Conservation (phyloP, 2,329 filamentous ascomycete species). For the Pyrenochaeta sp. region DNA sequence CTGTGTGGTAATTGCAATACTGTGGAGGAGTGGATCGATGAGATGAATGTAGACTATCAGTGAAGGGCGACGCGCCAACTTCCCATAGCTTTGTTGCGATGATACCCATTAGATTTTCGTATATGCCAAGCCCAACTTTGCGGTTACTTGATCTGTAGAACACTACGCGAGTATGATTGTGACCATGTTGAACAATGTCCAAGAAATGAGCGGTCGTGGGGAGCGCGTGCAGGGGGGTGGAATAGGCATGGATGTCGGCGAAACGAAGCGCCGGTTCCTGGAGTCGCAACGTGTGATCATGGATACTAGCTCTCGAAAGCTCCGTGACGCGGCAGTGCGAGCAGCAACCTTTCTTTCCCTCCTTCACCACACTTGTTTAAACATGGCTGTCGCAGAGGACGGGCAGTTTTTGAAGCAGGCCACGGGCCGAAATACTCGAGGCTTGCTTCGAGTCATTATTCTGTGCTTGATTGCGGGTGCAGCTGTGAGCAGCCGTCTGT, state of each 20-base stretch:
- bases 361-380: slow-evolving; percentile 29
- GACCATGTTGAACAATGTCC: too few relatives aligned
- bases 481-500: slow-evolving; percentile 90
- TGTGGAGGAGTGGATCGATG: neutral
- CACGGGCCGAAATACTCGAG: slow-evolving; percentile 81
- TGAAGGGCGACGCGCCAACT: too few relatives aligned
- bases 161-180: too few relatives aligned
- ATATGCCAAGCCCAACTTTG: too few relatives aligned
- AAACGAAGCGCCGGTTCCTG: slow-evolving; percentile 33
- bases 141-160: too few relatives aligned
- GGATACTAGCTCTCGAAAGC: slow-evolving; percentile 36
- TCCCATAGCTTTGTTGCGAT: too few relatives aligned
- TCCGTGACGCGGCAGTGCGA: slow-evolving; percentile 47
- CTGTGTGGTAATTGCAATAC: slow-evolving; percentile 5
- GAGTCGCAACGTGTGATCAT: slow-evolving; percentile 39
- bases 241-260: slow-evolving; percentile 16
- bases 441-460: slow-evolving; percentile 88
- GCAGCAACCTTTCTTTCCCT: slow-evolving; percentile 36
- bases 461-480: slow-evolving; percentile 89
- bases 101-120: too few relatives aligned
- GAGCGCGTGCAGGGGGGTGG: slow-evolving; percentile 2
- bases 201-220: too few relatives aligned
- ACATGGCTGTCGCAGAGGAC: slow-evolving; percentile 51
- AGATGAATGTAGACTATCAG: neutral
- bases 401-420: slow-evolving; percentile 75